Conservation (phyloP, 345 rosid species). For the Garcia nutans region DNA sequence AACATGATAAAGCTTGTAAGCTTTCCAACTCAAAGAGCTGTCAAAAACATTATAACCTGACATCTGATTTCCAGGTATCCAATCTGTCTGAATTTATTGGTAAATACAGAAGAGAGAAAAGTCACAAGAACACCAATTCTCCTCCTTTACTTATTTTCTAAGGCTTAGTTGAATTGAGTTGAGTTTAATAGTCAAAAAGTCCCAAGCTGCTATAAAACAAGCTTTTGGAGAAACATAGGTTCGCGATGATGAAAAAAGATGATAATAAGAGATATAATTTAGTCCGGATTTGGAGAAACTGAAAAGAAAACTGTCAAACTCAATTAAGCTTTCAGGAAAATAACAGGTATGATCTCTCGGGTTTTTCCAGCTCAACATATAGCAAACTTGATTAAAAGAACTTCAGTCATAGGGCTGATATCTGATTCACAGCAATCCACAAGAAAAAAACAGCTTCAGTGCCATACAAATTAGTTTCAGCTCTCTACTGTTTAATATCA, state of each 20-base stretch:
- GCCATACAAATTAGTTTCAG: background rate
- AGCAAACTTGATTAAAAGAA: background rate
- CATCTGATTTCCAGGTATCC: background rate
- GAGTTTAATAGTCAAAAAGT: background rate
- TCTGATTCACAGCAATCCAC: background rate
- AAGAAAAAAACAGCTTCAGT: background rate
- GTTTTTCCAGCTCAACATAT: background rate
- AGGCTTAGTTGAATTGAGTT: too few relatives aligned
- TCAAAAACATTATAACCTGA: background rate
- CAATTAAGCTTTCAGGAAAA: background rate
- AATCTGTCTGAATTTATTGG: background rate
- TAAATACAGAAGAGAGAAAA: background rate
- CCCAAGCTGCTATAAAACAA: background rate
- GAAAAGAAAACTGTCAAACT: background rate
- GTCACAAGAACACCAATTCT: background rate
- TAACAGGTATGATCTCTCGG: background rate
- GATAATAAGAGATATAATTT: background rate
- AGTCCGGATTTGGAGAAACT: background rate
- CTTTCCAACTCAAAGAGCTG: background rate
- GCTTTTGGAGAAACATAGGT: background rate
- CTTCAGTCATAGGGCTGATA: too few relatives aligned
- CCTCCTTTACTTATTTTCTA: too few relatives aligned
- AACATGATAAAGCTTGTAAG: background rate
- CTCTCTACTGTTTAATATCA: background rate
- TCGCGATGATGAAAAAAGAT: background rate